phyloP scores from a whole-genome alignment of 2,329 filamentous ascomycete genomes.

The Orbilia blumenaviensis region DNA sequence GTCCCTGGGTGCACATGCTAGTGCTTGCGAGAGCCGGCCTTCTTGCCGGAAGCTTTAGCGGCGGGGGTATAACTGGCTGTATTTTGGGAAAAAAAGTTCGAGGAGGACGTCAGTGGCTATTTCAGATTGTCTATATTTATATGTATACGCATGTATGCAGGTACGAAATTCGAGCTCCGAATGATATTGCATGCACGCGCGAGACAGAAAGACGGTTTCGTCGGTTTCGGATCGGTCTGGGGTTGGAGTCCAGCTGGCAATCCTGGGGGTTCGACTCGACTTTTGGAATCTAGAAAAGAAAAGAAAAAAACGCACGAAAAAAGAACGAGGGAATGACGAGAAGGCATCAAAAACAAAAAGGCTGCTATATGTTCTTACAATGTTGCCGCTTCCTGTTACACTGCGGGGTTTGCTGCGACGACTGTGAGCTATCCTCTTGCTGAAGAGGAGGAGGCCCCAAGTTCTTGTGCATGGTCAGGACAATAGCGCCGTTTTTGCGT shows the following conservation, averaged over 20 bases:
- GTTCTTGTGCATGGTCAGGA: slow-evolving; percentile 46
- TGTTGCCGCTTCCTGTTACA: slow-evolving; percentile 43
- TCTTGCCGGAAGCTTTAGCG: slow-evolving; percentile 30
- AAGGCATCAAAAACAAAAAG: slow-evolving; percentile 9
- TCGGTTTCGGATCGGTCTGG: slow-evolving; percentile 17
- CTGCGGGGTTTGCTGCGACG: slow-evolving; percentile 27
- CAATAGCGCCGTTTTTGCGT: slow-evolving; percentile 50
- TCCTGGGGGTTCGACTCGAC: slow-evolving; percentile 16
- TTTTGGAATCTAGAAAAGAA: slow-evolving; percentile 1
- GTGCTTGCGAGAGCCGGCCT: slow-evolving; percentile 49
- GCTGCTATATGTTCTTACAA: slow-evolving; percentile 40
- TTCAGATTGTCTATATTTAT: slow-evolving; percentile 19
- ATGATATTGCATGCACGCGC: neutral
- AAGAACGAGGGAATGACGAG: neutral
- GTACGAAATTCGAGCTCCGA: slow-evolving; percentile 17
- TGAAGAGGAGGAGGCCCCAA: slow-evolving; percentile 18
- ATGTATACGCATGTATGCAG: slow-evolving; percentile 18
- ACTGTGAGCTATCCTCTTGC: slow-evolving; percentile 38
- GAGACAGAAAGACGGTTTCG: neutral
- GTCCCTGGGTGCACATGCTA: slow-evolving; percentile 24
- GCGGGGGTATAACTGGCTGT: slow-evolving; percentile 43
- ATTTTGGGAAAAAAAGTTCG: slow-evolving; percentile 8
- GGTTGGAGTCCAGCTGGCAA: slow-evolving; percentile 4
- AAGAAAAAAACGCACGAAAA: neutral
- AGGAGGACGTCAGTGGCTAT: slow-evolving; percentile 13